These are phyloP conservation scores for Metschnikowia hibisci DNA, from an alignment of 805 yeast species.

Conservation along the genomic window DNA sequence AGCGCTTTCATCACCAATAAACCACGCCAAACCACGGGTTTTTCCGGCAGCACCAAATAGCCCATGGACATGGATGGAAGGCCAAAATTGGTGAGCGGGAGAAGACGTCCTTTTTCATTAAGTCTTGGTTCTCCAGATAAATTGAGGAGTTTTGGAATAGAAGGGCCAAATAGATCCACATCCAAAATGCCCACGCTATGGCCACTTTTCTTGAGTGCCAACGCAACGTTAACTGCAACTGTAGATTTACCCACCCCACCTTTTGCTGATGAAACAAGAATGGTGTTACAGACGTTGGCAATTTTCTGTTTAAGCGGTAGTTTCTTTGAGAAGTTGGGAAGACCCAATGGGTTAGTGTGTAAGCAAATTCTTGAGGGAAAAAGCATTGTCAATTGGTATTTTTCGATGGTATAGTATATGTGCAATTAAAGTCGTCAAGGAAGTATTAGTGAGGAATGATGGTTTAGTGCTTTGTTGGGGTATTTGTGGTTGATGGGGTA, in stretches of 20 bases:
- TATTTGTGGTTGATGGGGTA: no score
- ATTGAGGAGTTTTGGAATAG: slow-evolving; percentile 69
- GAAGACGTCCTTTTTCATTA: slow-evolving; percentile 46
- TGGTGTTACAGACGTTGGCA: slow-evolving; percentile 55
- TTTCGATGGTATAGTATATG: no score
- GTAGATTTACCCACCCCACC: slow-evolving; percentile 85
- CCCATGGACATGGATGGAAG: slow-evolving; percentile 89
- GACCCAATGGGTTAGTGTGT: slow-evolving; percentile 41
- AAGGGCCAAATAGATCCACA: slow-evolving; percentile 83
- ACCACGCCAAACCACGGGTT: slow-evolving; percentile 83
- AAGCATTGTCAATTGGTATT: no score
- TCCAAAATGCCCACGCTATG: slow-evolving; percentile 67
- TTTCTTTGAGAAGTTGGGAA: slow-evolving; percentile 23
- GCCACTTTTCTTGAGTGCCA: slow-evolving; percentile 52
- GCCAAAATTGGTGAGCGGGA: slow-evolving; percentile 72
- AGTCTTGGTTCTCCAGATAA: slow-evolving; percentile 67
- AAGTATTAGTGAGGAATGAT: not conserved
- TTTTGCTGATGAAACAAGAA: slow-evolving; percentile 71
- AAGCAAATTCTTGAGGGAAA: not conserved
- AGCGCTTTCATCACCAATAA: slow-evolving; percentile 82
- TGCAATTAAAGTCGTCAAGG: no score
- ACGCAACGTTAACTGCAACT: slow-evolving; percentile 64
- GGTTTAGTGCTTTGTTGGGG: no score
- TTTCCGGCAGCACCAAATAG: slow-evolving; percentile 59
- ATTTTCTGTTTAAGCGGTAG: slow-evolving; percentile 54